Conservation (phyloP, 495 filamentous ascomycete genomes). For the Bacidia rubella region DNA sequence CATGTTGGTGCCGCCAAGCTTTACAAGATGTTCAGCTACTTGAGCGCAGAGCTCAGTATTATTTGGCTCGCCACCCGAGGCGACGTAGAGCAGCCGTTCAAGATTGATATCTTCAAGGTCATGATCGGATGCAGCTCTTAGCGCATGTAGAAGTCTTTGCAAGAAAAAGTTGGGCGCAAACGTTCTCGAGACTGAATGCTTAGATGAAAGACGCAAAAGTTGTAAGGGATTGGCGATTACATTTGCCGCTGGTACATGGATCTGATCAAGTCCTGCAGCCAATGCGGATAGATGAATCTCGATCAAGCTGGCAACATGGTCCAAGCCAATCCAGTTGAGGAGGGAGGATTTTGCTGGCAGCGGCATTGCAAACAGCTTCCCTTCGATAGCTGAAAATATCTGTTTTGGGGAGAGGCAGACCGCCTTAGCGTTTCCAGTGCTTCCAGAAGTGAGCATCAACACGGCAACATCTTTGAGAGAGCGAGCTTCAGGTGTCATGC, state of each 20-base stretch:
- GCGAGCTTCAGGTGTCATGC: too few relatives aligned
- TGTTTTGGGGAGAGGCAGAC: constrained; percentile 33
- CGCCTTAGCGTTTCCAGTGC: constrained; percentile 41
- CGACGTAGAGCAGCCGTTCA: constrained; percentile 18
- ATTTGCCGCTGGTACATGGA: constrained; percentile 32
- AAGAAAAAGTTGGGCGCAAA: constrained; percentile 49
- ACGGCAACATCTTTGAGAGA: constrained; percentile 1
- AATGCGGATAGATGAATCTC: constrained; percentile 41
- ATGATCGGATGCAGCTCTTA: not conserved
- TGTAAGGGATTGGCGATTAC: constrained; percentile 28
- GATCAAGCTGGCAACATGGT: constrained; percentile 40
- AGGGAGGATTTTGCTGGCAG: constrained; percentile 19
- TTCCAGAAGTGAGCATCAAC: constrained; percentile 47
- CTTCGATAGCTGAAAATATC: constrained; percentile 31
- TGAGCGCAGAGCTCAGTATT: constrained; percentile 19
- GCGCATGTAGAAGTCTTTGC: constrained; percentile 7
- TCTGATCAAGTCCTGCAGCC: constrained; percentile 26
- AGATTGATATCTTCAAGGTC: constrained; percentile 16
- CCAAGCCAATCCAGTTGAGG: constrained; percentile 38
- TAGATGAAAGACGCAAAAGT: constrained; percentile 29
- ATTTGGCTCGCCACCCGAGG: constrained; percentile 32
- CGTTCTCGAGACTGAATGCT: constrained; percentile 30
- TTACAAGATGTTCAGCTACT: constrained; percentile 21
- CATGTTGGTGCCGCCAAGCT: constrained; percentile 22
- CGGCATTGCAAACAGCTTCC: constrained; percentile 23